A percentile compares a stretch with the other conserved stretches of the same genome.
These are phyloP conservation scores for Boletus sp. DNA, from an alignment of 768 basidiomycete genomes.

Conservation along the genomic window DNA sequence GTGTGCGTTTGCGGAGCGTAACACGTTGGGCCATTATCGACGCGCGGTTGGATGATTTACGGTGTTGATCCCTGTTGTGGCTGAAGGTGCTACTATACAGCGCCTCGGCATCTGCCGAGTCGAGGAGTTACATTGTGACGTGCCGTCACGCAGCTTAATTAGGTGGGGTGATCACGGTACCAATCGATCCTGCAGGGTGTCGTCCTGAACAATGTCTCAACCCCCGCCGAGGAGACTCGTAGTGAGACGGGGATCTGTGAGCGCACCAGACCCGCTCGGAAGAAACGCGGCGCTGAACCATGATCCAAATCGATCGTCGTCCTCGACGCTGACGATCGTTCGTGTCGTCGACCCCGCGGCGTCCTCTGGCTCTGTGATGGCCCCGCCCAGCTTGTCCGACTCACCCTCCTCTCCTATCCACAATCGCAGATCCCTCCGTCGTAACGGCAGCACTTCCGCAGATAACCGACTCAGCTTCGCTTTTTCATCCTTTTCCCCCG, in stretches of 20 bases:
- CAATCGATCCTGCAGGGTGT: not conserved
- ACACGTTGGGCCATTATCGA: conserved; percentile 94
- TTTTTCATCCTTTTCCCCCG: conserved; percentile 55
- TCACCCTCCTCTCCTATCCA: conserved; percentile 24
- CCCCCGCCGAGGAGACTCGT: conserved; percentile 36
- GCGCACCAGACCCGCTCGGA: conserved; percentile 68
- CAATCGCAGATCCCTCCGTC: conserved; percentile 32
- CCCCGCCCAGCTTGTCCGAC: conserved; percentile 24
- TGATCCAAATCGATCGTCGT: conserved; percentile 52
- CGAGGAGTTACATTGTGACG: not conserved
- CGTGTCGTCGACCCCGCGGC: conserved; percentile 46
- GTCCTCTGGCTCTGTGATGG: conserved; percentile 14
- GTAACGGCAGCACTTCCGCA: conserved; percentile 30
- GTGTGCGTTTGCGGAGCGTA: conserved; percentile 96
- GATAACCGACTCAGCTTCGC: conserved; percentile 57
- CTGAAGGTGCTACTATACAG: conserved; percentile 24
- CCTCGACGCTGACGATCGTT: conserved; percentile 71
- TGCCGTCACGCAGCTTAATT: conserved; percentile 1
- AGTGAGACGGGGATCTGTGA: conserved; percentile 61
- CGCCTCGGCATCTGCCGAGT: conserved; percentile 15
- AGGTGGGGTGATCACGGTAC: too few species aligned
- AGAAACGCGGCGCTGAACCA: conserved; percentile 50
- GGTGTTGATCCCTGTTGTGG: conserved; percentile 8
- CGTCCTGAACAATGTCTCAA: conserved; percentile 16
- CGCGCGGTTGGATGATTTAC: not conserved